A percentile compares a stretch with the other conserved stretches of the same genome.
These are phyloP conservation scores for Colletotrichum sp. DNA, from an alignment of 2,329 filamentous ascomycete species.

Conservation along the genomic window DNA sequence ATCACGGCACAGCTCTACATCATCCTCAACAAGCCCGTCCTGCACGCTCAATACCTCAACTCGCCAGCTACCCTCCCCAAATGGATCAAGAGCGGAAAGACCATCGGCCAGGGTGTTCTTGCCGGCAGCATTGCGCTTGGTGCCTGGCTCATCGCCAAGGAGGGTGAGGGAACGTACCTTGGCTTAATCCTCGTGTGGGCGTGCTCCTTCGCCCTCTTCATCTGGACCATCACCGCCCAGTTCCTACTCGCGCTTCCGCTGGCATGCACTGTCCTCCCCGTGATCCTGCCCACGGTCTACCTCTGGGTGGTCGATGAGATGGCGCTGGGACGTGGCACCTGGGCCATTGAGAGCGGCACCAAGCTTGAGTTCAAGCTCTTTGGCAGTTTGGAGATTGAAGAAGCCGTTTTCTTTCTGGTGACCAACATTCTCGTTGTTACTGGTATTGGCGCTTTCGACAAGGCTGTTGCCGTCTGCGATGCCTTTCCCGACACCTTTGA, in stretches of 20 bases:
- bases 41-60: constrained; percentile 50
- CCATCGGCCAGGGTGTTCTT: constrained; percentile 56
- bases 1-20: constrained; percentile 74
- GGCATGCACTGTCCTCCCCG: constrained; percentile 62
- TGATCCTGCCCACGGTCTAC: constrained; percentile 69
- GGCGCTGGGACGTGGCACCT: constrained; percentile 71
- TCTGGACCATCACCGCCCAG: constrained; percentile 68
- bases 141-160: constrained; percentile 46
- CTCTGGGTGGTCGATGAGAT: constrained; percentile 76
- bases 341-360: constrained; percentile 72
- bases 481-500: constrained; percentile 66
- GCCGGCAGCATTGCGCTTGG: constrained; percentile 48
- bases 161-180: constrained; percentile 65
- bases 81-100: constrained; percentile 32
- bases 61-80: constrained; percentile 31
- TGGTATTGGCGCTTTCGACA: constrained; percentile 72
- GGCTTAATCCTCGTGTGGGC: constrained; percentile 76
- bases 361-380: constrained; percentile 70
- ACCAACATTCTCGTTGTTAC: constrained; percentile 75
- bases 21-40: constrained; percentile 68
- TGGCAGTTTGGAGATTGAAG: constrained; percentile 73
- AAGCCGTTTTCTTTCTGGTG: constrained; percentile 74
- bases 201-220: constrained; percentile 66
- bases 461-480: constrained; percentile 69
- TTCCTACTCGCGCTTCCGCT: constrained; percentile 66